Evolutionary conservation across 78 protist species (phyloP), one percentile per base, ranked within the genome.

Genomic region (Tieghemostelium lacteum): DNA sequence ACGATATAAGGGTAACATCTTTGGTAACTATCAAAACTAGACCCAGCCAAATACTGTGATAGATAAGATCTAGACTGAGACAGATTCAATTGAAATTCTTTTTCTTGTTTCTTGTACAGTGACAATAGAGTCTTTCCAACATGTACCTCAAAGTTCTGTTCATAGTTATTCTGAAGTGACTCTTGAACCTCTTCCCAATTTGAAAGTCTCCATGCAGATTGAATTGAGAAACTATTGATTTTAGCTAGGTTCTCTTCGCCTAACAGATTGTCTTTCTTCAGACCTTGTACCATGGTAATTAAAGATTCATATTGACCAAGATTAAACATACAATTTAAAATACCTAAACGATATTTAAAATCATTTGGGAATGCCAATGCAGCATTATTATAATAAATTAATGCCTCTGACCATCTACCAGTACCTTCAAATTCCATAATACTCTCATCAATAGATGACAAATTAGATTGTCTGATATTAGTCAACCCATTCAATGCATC

Each of bases 1-100:
- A 88, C 42, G 7, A 97, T 29, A 17, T 49, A 36, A 2, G 96
- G 89, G 34, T 97, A 95, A 20, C 94, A 73, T 22, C 89, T 91
- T 26, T 52, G 72, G 49, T 93, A 95, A 4, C 94, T 65, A 37
- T 96, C 97, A 1, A 93, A 45, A 10, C 75, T 54, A 17, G 96
- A 83, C 12, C 95, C 92, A 26, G 92, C 10, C 26, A 96, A 28
- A 42, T 58, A 37, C 33, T 67, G 78, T 1, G 72, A 40, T 28
- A 83, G n/a, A 29, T 67, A 45, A 6, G 31, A 2, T n/a, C 77
- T 34, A 16, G 77, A 61, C 14, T 83, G 66, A 22, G 12, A 29
- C 3, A 83, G 49, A 26, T 70, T 61, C 3, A 19, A 57, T 17
- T 45, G 57, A 22, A 83, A 83, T 34, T 83, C 91, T 10, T 58